These are phyloP conservation scores for Metarhizium sp. DNA, from an alignment of 2,329 filamentous ascomycete genomes.

Conservation along the genomic window DNA sequence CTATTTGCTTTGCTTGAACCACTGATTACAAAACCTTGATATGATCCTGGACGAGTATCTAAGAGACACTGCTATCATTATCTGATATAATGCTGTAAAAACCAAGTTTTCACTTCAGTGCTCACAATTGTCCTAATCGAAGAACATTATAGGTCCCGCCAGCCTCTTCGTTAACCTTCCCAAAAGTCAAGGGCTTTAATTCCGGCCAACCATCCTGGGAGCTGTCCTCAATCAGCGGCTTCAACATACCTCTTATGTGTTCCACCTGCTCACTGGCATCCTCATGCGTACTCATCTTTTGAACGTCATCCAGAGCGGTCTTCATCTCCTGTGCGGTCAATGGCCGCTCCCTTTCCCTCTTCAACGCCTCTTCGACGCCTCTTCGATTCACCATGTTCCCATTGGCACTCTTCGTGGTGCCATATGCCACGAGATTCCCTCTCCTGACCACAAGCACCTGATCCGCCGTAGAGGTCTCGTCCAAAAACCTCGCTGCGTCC, in stretches of 20 bases:
- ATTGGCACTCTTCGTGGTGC: slow-evolving; percentile 5
- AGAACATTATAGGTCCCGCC: slow-evolving; percentile 7
- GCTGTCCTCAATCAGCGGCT: slow-evolving; percentile 9
- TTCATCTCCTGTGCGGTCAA: slow-evolving; percentile 17
- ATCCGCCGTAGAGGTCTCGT: slow-evolving; percentile 19
- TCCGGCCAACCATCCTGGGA: slow-evolving; percentile 5
- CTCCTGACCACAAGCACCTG: slow-evolving; percentile 30
- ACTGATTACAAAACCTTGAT: neutral
- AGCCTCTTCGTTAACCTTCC: neutral
- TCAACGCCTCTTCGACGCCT: slow-evolving; percentile 14
- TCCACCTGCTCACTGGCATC: slow-evolving; percentile 12
- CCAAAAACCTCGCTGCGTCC: slow-evolving; percentile 27
- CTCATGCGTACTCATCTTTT: slow-evolving; percentile 13
- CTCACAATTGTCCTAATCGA: slow-evolving; percentile 4
- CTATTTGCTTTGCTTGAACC: neutral
- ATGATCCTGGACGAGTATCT: neutral
- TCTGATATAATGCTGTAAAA: neutral
- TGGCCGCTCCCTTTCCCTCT: slow-evolving; percentile 17
- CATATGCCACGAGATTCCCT: slow-evolving; percentile 25
- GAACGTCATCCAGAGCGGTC: slow-evolving; percentile 15
- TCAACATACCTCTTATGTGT: slow-evolving; percentile 17
- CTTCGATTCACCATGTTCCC: neutral
- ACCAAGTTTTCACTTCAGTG: neutral
- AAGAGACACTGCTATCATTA: neutral
- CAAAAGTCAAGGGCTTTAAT: slow-evolving; percentile 14